Evolutionary conservation across 345 rosid species (phyloP), one percentile per base, ranked within the genome.

Genomic region (Erodium maritimum): DNA sequence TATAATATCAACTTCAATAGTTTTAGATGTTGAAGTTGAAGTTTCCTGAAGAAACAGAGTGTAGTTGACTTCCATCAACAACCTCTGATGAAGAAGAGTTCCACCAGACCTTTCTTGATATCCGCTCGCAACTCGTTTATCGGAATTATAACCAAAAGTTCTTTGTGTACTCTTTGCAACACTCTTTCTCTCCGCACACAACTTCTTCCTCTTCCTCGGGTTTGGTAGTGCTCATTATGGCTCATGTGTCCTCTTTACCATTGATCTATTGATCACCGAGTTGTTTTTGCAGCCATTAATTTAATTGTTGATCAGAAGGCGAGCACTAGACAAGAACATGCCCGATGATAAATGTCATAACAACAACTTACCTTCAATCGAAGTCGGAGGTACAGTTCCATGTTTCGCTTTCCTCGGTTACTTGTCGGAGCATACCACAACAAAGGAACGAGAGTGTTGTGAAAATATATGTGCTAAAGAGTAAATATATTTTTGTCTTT

Each of bases 151-250:
- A 96, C 99, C 55, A 93, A 81, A 93, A 93, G 73, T 81, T 88
- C 88, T 86, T 93, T 67, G 89, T 80, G 56, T 88, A 93, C 77
- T 88, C 96, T 77, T 85, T 88, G 82, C 99, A 93, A 7, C 94
- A 74, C 51, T 88, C 91, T 71, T 86, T 93, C 37, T 96, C 99
- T 51, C 61, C 80, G 81, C 88, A 81, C 60, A 79, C 76, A 29
- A 60, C 77, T 61, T 70, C 82, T 51, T 69, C 75, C 56, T 74
- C 75, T 55, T 69, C 81, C 25, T 64, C 73, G 8, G 72, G 55
- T 59, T 61, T 61, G 56, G 34, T 29, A 11, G 37, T n/a, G n/a
- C n/a, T 64, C 48, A 29, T 51, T 54, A 52, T 12, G 17, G 63
- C 61, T 22, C 62, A 65, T 4, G 64, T 62, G 65, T 67, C 58